Conservation (phyloP, 2,329 filamentous ascomycete genomes). For the Raffaelea albimanens region DNA sequence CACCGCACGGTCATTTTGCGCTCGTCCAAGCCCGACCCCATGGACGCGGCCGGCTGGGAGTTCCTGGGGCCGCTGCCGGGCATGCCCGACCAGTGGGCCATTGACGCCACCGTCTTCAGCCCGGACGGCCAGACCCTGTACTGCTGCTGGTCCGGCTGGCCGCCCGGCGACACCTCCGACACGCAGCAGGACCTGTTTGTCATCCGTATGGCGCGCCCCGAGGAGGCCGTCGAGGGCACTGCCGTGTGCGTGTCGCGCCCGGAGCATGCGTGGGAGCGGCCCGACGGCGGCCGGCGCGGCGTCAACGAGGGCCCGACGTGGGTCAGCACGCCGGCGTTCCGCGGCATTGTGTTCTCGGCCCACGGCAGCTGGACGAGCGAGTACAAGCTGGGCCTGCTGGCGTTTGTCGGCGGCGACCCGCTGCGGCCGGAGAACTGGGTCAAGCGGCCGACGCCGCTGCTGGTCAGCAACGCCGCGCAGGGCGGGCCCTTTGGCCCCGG, state of each 20-base stretch:
- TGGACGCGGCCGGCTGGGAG: conserved; percentile 8
- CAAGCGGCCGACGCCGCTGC: conserved; percentile 6
- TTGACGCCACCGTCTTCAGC: conserved; percentile 13
- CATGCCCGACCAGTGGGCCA: conserved; percentile 14
- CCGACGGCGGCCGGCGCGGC: conserved; percentile 12
- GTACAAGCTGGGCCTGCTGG: conserved; percentile 12
- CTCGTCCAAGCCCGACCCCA: background rate
- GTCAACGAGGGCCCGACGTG: conserved; percentile 15
- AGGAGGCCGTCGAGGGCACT: conserved; percentile 10
- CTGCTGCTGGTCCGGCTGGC: conserved; percentile 15
- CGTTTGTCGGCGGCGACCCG: conserved; percentile 10
- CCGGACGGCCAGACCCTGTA: conserved; percentile 9
- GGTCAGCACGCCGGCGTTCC: conserved; percentile 11
- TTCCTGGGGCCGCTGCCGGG: conserved; percentile 13
- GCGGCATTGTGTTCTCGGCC: conserved; percentile 14
- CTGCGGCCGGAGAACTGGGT: conserved; percentile 7
- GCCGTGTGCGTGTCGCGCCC: conserved; percentile 11
- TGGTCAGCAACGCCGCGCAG: background rate
- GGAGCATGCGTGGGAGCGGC: conserved; percentile 12
- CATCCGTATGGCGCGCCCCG: conserved; percentile 12
- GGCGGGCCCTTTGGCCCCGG: conserved; percentile 13
- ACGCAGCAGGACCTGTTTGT: conserved; percentile 15
- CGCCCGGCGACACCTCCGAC: conserved; percentile 11
- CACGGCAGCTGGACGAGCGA: conserved; percentile 16
- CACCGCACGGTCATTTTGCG: conserved; percentile 5